Evolutionary conservation across 2,329 filamentous ascomycete genomes (phyloP).

Genomic region (Cercospora sp.): DNA sequence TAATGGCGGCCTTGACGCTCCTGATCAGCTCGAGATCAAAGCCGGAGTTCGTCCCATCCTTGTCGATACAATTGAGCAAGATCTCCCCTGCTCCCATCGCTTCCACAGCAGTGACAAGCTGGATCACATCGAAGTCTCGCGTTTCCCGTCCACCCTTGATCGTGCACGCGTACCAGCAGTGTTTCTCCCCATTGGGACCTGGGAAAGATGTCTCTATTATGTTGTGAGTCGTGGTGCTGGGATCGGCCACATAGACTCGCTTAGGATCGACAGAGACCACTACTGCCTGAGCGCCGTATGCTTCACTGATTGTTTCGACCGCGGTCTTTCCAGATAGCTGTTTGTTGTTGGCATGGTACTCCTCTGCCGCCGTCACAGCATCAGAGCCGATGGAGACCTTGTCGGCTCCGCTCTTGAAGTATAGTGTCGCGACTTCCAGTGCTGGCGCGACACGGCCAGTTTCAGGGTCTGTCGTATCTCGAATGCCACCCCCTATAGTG

Average conservation of each 20-base stretch:
- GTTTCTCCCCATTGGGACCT: slow-evolving; percentile 73
- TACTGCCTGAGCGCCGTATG: slow-evolving; percentile 95
- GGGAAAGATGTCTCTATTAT: slow-evolving; percentile 69
- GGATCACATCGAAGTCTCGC: slow-evolving; percentile 88
- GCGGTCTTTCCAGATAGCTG: slow-evolving; percentile 78
- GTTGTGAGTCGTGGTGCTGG: slow-evolving; percentile 70
- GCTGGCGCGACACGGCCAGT: slow-evolving; percentile 77
- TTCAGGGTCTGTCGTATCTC: slow-evolving; percentile 87
- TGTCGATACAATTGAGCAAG: slow-evolving; percentile 95
- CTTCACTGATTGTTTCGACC: slow-evolving; percentile 90
- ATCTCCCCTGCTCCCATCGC: slow-evolving; percentile 96
- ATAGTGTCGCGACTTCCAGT: slow-evolving; percentile 90
- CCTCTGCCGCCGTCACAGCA: slow-evolving; percentile 87
- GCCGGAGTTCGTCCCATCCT: slow-evolving; percentile 89
- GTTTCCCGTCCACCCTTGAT: slow-evolving; percentile 93
- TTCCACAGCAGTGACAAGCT: slow-evolving; percentile 85
- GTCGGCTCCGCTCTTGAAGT: slow-evolving; percentile 95
- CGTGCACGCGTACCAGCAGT: slow-evolving; percentile 97
- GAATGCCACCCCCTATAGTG: slow-evolving; percentile 92
- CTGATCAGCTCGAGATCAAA: slow-evolving; percentile 91
- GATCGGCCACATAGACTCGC: slow-evolving; percentile 76
- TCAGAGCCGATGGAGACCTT: slow-evolving; percentile 97
- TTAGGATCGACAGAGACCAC: slow-evolving; percentile 95
- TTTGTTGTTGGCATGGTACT: slow-evolving; percentile 73
- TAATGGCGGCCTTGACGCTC: slow-evolving; percentile 82